A percentile compares a stretch with the other conserved stretches of the same genome.
phyloP scores from a whole-genome alignment of 2,329 filamentous ascomycete genomes.

The Herpotrichia juniperi region DNA sequence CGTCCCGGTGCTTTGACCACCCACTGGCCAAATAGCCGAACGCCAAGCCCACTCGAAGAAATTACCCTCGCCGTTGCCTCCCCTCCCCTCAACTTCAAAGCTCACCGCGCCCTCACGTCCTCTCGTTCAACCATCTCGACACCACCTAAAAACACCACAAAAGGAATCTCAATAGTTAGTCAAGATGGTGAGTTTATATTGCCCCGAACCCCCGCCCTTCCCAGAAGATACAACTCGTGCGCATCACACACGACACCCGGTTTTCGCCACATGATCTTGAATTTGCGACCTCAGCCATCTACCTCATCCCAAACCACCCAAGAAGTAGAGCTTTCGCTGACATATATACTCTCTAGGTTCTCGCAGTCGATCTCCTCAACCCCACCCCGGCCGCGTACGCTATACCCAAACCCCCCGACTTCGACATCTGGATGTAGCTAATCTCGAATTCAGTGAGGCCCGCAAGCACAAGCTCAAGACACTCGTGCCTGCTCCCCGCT shows the following conservation, averaged over 20 bases:
- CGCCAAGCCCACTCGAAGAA: too few relatives aligned
- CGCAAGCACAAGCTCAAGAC: constrained; percentile 99
- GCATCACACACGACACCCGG: constrained; percentile 41
- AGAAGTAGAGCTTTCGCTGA: constrained; percentile 20
- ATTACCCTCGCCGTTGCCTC: background rate
- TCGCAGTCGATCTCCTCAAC: constrained; percentile 99
- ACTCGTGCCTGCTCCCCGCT: constrained; percentile 94
- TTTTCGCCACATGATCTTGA: constrained; percentile 37
- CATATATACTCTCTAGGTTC: constrained; percentile 74
- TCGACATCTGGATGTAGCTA: constrained; percentile 27
- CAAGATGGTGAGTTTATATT: constrained; percentile 46
- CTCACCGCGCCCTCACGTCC: constrained; percentile 40
- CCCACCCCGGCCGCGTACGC: constrained; percentile 81
- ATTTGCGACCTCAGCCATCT: constrained; percentile 23
- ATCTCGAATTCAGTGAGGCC: constrained; percentile 67
- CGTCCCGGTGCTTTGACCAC: too few relatives aligned
- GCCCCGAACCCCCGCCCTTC: constrained; percentile 11
- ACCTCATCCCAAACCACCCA: constrained; percentile 12
- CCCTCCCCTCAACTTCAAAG: constrained; percentile 15
- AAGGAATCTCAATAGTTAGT: constrained; percentile 41
- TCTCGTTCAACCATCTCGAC: constrained; percentile 43
- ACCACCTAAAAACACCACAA: constrained; percentile 34
- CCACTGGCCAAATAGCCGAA: too few relatives aligned
- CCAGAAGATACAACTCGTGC: constrained; percentile 13
- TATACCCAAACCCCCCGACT: constrained; percentile 8